Base-by-base conservation (phyloP, 2,329 filamentous ascomycete species). In the Colletotrichum scovillei region DNA sequence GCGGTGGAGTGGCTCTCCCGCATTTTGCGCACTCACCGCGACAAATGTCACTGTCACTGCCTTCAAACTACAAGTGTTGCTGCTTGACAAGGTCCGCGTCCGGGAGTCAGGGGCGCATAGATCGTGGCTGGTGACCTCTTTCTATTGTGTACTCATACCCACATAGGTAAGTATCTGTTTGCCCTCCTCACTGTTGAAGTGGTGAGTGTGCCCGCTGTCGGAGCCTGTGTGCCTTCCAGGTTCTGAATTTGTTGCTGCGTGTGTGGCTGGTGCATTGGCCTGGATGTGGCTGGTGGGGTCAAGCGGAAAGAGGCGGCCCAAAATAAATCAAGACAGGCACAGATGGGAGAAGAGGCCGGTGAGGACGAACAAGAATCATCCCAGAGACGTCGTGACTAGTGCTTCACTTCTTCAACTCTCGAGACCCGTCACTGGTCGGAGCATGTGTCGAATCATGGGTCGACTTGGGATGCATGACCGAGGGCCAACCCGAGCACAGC, bases 1-100 rank as follows among this genome's bases (percentile, higher is more conserved):
- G 71, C 71, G 66, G 66, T 71, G 67, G 59, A 67, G 53, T 59
- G 64, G 56, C 22, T 69, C 26, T 69, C 55, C 35, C 66, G 26
- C 52, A 24, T 42, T 35, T 63, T 59, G n/a, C 19, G 59, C 42
- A 38, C 14, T 38, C 9, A 12, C 62, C 53, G 62, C 53, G 53
- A 66, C 67, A 59, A 22, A 38, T 59, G 58, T 38, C 65, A 53
- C 26, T 24, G n/a, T 32, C 52, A 11, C n/a, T 28, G 19, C 46
- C 38, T 6, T 42, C 59, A 63, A 63, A 63, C 60, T 26, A 53
- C 60, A 35, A 35, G 16, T 11, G 60, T 63, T 53, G 12, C 65
- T 55, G 42, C 58, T 49, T 32, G 16, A 38, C 24, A 22, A 16
- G n/a, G 5, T n/a, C 28, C 14, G 30, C 14, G 42, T 60, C 62